These are phyloP conservation scores for Pseudoscleropodium purum DNA, from an alignment of 225 moss, liverwort and hornwort genomes.

Conservation along the genomic window DNA sequence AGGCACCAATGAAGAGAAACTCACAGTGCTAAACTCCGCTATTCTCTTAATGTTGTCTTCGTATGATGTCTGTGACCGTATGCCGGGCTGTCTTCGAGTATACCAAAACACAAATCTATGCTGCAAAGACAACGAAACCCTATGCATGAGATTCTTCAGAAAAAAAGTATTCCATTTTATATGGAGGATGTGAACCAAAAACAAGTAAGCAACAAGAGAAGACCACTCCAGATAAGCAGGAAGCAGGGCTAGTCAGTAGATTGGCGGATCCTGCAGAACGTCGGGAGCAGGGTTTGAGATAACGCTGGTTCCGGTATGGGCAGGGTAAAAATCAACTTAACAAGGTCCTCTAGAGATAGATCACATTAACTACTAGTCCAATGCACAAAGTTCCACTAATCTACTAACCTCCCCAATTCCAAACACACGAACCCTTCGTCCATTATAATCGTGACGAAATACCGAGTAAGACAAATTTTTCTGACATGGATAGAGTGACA, in stretches of 20 bases:
- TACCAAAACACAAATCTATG: constrained; percentile 99
- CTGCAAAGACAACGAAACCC: constrained; percentile 32
- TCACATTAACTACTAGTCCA: background rate
- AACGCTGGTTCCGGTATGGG: background rate
- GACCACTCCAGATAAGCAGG: background rate
- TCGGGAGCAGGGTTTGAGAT: background rate
- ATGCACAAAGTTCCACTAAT: background rate
- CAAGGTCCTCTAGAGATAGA: background rate
- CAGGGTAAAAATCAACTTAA: background rate
- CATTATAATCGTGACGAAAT: background rate
- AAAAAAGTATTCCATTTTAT: background rate
- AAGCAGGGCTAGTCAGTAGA: background rate
- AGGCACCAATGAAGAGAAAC: constrained; percentile 4
- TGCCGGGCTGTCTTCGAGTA: constrained; percentile 87
- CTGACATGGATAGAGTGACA: background rate
- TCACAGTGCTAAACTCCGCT: constrained; percentile 93
- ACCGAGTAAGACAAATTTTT: background rate
- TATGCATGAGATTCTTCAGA: background rate
- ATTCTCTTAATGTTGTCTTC: constrained; percentile 98
- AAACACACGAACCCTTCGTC: background rate
- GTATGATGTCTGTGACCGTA: constrained; percentile 86
- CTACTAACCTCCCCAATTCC: background rate
- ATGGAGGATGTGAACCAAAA: background rate
- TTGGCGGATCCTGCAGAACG: background rate
- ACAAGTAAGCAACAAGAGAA: background rate